A percentile compares a stretch with the other conserved stretches of the same genome.
Evolutionary conservation across 768 basidiomycete genomes (phyloP).

Genomic region (Amanita thiersii): DNA sequence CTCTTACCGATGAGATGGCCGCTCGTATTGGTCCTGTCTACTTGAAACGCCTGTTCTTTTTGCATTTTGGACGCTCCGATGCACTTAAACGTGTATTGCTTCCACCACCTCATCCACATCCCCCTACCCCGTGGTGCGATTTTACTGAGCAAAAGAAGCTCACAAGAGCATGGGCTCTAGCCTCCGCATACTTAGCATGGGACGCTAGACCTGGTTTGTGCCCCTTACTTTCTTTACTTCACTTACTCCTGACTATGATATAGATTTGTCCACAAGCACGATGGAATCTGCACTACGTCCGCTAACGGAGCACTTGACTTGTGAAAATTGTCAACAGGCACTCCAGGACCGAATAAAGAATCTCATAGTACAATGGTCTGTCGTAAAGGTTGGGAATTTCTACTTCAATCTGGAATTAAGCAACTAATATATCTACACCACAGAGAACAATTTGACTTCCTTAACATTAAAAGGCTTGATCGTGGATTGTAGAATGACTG

Average conservation of each 20-base stretch:
- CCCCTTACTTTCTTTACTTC: background rate
- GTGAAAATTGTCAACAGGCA: conserved; percentile 57
- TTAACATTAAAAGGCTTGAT: background rate
- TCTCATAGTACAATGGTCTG: conserved; percentile 69
- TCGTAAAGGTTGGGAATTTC: conserved; percentile 55
- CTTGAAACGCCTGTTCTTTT: conserved; percentile 73
- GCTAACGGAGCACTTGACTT: conserved; percentile 58
- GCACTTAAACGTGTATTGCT: conserved; percentile 74
- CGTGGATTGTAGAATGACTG: background rate
- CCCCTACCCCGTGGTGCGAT: conserved; percentile 63
- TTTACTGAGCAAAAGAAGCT: conserved; percentile 72
- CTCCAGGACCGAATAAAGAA: conserved; percentile 61
- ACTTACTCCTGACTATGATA: conserved; percentile 11
- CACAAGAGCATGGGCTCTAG: conserved; percentile 75
- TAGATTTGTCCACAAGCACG: conserved; percentile 65
- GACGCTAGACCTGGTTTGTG: conserved; percentile 68
- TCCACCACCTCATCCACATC: conserved; percentile 67
- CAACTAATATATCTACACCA: conserved; percentile 4
- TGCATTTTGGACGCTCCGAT: conserved; percentile 77
- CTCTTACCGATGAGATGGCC: conserved; percentile 64
- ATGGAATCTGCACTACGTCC: conserved; percentile 71
- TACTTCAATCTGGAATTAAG: conserved; percentile 2
- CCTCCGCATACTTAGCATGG: conserved; percentile 79
- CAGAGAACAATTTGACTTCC: conserved; percentile 47
- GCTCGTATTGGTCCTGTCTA: conserved; percentile 67